phyloP scores from a whole-genome alignment of 805 yeast genomes.

The Scheffersomyces lignosus region DNA sequence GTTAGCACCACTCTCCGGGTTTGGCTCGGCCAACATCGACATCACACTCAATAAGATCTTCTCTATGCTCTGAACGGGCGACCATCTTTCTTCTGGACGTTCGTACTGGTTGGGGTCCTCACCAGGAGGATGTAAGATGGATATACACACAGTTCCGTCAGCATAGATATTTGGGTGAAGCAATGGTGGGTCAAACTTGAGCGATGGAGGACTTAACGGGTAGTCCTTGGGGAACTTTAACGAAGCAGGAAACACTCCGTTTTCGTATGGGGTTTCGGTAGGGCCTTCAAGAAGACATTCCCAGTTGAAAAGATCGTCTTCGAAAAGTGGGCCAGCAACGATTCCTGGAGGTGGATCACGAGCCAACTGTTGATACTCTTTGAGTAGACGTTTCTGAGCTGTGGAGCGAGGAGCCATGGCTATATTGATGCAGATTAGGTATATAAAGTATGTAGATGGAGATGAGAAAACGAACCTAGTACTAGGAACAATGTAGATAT shows the following conservation, averaged over 20 bases:
- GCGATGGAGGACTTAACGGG: slow-evolving; percentile 78
- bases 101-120: slow-evolving; percentile 97
- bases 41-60: slow-evolving; percentile 89
- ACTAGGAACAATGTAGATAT: no score
- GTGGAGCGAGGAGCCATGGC: slow-evolving; percentile 44
- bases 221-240: slow-evolving; percentile 75
- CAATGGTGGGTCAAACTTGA: slow-evolving; percentile 76
- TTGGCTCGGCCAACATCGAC: slow-evolving; percentile 97
- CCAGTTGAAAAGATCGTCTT: slow-evolving; percentile 75
- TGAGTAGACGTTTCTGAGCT: slow-evolving; percentile 83
- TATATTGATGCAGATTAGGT: neutral
- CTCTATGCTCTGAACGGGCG: slow-evolving; percentile 97
- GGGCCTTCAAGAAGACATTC: slow-evolving; percentile 86
- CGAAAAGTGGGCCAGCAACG: slow-evolving; percentile 85
- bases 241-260: slow-evolving; percentile 82
- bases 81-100: slow-evolving; percentile 95
- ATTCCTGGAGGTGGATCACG: slow-evolving; percentile 94
- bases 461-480: no score
- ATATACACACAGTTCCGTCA: slow-evolving; percentile 94
- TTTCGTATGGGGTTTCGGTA: slow-evolving; percentile 78
- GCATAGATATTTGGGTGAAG: slow-evolving; percentile 92
- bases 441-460: no score
- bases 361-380: slow-evolving; percentile 84
- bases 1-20: slow-evolving; percentile 94
- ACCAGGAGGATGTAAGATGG: slow-evolving; percentile 94